Conservation (phyloP, 2,329 filamentous ascomycete species). For the Arthrobotrys musiformis region DNA sequence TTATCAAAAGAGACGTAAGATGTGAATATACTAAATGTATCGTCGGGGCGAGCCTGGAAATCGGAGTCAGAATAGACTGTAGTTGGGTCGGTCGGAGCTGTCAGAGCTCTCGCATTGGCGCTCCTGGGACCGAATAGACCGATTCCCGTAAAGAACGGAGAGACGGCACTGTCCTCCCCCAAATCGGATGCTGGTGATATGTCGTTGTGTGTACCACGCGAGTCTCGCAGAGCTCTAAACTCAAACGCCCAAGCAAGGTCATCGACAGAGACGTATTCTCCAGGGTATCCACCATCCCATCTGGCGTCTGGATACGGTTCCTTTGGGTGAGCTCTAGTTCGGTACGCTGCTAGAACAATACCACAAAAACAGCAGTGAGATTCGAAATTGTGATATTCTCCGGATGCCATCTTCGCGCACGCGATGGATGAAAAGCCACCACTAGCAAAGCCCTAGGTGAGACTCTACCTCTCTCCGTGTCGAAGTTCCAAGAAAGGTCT, state of each 20-base stretch:
- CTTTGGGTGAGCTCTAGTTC: slow-evolving; percentile 44
- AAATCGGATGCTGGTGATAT: slow-evolving; percentile 32
- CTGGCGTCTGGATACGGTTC: slow-evolving; percentile 51
- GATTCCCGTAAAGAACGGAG: slow-evolving; percentile 53
- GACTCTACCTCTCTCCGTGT: not conserved
- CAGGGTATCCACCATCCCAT: slow-evolving; percentile 53
- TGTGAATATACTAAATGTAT: slow-evolving; percentile 52
- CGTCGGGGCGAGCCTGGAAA: slow-evolving; percentile 38
- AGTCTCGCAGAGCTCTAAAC: slow-evolving; percentile 52
- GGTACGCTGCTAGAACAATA: slow-evolving; percentile 48
- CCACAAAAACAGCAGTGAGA: slow-evolving; percentile 54
- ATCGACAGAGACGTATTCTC: slow-evolving; percentile 47
- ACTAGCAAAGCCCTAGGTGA: not conserved
- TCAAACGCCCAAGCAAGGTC: slow-evolving; percentile 54
- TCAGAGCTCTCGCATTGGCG: slow-evolving; percentile 46
- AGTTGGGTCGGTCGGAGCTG: slow-evolving; percentile 45
- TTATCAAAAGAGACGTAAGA: slow-evolving; percentile 54
- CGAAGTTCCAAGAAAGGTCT: not conserved
- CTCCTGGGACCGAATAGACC: slow-evolving; percentile 43
- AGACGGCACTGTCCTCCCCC: slow-evolving; percentile 34
- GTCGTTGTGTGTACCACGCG: slow-evolving; percentile 46
- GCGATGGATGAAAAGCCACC: slow-evolving; percentile 23
- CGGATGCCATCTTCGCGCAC: slow-evolving; percentile 37
- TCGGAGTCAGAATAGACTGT: slow-evolving; percentile 38
- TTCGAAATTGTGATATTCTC: slow-evolving; percentile 53